A percentile compares a stretch with the other conserved stretches of the same genome.
Evolutionary conservation across 2,329 filamentous ascomycete species (phyloP).

Genomic region (Fusarium caatingaense): DNA sequence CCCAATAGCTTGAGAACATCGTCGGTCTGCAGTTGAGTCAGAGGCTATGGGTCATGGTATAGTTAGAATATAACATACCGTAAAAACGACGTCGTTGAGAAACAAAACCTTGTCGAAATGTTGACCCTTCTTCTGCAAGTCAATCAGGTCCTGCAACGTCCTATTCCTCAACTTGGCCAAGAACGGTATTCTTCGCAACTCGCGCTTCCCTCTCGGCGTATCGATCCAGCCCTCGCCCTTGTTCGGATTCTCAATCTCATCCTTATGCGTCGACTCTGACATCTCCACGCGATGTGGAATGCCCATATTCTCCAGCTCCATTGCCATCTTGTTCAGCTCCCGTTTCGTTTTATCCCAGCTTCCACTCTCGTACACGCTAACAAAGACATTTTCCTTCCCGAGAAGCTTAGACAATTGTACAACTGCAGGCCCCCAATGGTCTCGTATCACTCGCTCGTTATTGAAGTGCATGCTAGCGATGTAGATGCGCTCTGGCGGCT

Average conservation of each 20-base stretch:
- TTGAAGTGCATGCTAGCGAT: constrained; percentile 79
- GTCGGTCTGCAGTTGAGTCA: constrained; percentile 56
- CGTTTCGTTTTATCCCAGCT: constrained; percentile 76
- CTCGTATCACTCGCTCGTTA: constrained; percentile 67
- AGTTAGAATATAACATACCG: constrained; percentile 52
- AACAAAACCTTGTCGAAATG: constrained; percentile 69
- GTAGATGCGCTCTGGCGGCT: constrained; percentile 63
- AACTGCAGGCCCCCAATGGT: constrained; percentile 72
- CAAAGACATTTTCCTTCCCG: constrained; percentile 73
- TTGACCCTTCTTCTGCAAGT: constrained; percentile 61
- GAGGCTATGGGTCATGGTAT: not conserved
- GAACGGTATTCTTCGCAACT: constrained; percentile 75
- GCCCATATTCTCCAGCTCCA: constrained; percentile 61
- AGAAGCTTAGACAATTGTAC: constrained; percentile 66
- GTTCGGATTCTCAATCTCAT: constrained; percentile 62
- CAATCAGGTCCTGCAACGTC: constrained; percentile 68
- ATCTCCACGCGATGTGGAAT: constrained; percentile 67
- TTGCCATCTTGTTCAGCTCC: constrained; percentile 67
- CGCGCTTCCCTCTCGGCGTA: constrained; percentile 64
- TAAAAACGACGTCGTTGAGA: constrained; percentile 72
- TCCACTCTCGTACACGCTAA: constrained; percentile 76
- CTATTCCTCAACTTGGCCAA: constrained; percentile 72
- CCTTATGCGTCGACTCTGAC: constrained; percentile 68
- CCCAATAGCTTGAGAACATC: constrained; percentile 67
- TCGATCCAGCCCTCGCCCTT: constrained; percentile 70